Evolutionary conservation across 805 yeast species (phyloP).

Genomic region (Jamesozyma spencerorum): DNA sequence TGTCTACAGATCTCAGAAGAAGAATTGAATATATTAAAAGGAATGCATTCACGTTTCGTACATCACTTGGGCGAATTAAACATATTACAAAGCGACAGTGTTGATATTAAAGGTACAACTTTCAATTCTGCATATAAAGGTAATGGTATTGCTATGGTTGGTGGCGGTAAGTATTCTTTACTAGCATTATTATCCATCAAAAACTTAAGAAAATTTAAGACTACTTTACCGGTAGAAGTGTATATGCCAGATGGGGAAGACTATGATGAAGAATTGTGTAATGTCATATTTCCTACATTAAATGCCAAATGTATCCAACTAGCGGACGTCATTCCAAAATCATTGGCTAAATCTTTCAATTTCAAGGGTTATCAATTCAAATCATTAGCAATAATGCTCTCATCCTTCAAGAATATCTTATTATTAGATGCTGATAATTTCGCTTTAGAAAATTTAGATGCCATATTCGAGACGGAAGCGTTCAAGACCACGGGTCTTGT

Average conservation of each 20-base stretch:
- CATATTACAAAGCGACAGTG: constrained; percentile 8
- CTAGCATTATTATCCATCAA: constrained; percentile 46
- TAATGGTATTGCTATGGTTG: constrained; percentile 59
- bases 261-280: constrained; percentile 62
- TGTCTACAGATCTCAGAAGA: constrained; percentile 19
- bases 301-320: constrained; percentile 55
- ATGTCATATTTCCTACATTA: constrained; percentile 49
- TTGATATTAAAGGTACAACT: neutral
- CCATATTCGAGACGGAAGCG: constrained; percentile 48
- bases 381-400: constrained; percentile 58
- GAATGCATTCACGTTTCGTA: constrained; percentile 15
- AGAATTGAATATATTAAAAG: constrained; percentile 11
- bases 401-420: constrained; percentile 63
- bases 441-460: constrained; percentile 58
- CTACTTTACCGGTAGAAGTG: constrained; percentile 71
- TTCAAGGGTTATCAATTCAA: constrained; percentile 57
- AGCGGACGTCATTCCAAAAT: constrained; percentile 41
- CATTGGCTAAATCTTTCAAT: constrained; percentile 31
- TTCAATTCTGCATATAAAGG: constrained; percentile 30
- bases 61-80: constrained; percentile 6
- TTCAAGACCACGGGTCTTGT: constrained; percentile 45
- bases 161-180: constrained; percentile 69
- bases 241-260: constrained; percentile 67
- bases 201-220: constrained; percentile 53
- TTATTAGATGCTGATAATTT: constrained; percentile 70